These are phyloP conservation scores for Secale cereale DNA, from an alignment of 176 grass and related monocot species.

Conservation along the genomic window DNA sequence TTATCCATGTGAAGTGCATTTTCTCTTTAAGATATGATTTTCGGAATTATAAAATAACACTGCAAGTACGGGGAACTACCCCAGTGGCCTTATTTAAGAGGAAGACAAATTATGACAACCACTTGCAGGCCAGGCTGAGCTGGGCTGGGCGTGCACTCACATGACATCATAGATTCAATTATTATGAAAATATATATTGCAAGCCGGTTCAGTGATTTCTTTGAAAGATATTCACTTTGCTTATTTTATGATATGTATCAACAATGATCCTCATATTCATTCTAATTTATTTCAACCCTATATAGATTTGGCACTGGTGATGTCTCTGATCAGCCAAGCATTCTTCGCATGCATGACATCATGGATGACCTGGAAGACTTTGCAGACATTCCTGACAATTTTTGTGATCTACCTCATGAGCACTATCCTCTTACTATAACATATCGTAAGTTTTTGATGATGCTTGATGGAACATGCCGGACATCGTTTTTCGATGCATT, in stretches of 20 bases:
- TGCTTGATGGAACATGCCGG: conserved; percentile 72
- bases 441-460: conserved; percentile 72
- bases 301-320: conserved; percentile 54
- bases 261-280: no score
- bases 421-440: conserved; percentile 77
- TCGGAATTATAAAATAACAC: neutral
- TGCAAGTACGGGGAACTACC: neutral
- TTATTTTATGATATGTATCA: neutral
- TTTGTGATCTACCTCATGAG: conserved; percentile 24
- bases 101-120: neutral
- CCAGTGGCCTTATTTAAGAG: no score
- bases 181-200: neutral
- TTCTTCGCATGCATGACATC: conserved; percentile 60
- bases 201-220: neutral
- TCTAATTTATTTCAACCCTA: neutral
- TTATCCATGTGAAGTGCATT: neutral
- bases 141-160: neutral
- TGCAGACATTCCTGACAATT: conserved; percentile 55
- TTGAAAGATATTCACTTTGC: neutral
- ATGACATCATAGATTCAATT: no score
- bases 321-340: conserved; percentile 18
- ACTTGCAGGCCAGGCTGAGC: no score
- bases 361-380: conserved; percentile 53
- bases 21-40: neutral
- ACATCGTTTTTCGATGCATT: conserved; percentile 74